phyloP scores from a whole-genome alignment of 257 asterid species.

The Solanum clarkiae region DNA sequence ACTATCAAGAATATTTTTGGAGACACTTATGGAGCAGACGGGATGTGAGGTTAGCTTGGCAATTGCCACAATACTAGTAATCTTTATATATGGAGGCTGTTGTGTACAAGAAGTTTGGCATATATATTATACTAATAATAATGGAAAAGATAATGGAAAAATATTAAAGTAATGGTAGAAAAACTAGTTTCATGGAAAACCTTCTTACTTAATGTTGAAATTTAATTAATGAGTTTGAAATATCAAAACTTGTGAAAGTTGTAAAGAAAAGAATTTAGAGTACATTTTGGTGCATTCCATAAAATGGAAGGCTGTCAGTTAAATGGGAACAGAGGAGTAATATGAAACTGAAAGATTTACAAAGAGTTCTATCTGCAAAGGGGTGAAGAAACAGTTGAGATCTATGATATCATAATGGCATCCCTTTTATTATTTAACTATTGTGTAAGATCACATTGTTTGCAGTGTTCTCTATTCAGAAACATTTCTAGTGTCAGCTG shows the following conservation, averaged over 20 bases:
- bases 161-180: not conserved
- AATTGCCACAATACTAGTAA: not conserved
- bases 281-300: not conserved
- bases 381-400: not conserved
- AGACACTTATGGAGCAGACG: conserved; percentile 64
- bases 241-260: not conserved
- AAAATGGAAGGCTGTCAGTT: not conserved
- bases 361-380: not conserved
- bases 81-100: not conserved
- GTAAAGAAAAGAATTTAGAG: not conserved
- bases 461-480: not conserved
- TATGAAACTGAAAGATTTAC: not conserved
- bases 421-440: not conserved
- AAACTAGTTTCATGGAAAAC: not conserved
- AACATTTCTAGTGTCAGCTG: not conserved
- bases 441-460: not conserved
- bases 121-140: not conserved
- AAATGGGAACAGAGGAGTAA: not conserved
- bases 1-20: conserved; percentile 62
- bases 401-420: not conserved
- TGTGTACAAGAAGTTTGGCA: not conserved
- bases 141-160: not conserved
- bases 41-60: conserved; percentile 52
- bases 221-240: not conserved
- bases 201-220: not conserved